Evolutionary conservation across 192 early-diverging fungal genomes (phyloP).

Genomic region (Dissophora globulifera): DNA sequence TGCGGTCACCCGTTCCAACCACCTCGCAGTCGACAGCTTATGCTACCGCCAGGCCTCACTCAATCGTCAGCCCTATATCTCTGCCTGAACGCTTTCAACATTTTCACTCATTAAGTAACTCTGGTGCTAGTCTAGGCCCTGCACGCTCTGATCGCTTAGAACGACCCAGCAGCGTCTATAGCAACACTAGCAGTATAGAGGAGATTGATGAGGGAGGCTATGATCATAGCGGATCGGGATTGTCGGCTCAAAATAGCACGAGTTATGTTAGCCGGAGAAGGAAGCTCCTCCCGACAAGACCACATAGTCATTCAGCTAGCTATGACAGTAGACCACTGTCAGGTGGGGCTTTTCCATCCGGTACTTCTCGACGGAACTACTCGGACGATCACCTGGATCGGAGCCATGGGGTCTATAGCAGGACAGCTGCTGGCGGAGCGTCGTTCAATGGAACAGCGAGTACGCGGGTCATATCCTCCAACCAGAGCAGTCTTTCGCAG

Average conservation of each 20-base stretch:
- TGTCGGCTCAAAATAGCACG: constrained; percentile 11
- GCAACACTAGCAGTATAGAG: constrained; percentile 44
- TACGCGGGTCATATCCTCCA: constrained; percentile 23
- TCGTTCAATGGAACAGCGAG: constrained; percentile 30
- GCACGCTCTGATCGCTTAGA: constrained; percentile 19
- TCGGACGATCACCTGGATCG: constrained; percentile 39
- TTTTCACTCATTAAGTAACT: constrained; percentile 24
- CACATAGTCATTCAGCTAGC: constrained; percentile 10
- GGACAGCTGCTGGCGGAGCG: constrained; percentile 5
- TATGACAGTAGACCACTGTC: constrained; percentile 17
- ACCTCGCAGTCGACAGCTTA: constrained; percentile 37
- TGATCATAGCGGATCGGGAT: constrained; percentile 29
- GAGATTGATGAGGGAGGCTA: constrained; percentile 41
- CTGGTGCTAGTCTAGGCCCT: constrained; percentile 7
- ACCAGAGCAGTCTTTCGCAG: constrained; percentile 32
- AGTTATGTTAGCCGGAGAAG: constrained; percentile 22
- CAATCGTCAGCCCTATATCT: constrained; percentile 25
- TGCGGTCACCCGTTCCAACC: constrained; percentile 41
- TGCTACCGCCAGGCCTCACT: constrained; percentile 30
- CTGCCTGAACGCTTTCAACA: constrained; percentile 49
- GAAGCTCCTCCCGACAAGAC: background rate
- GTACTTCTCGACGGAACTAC: constrained; percentile 2
- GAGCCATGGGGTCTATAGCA: constrained; percentile 9
- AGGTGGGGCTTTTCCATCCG: constrained; percentile 3
- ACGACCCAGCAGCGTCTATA: constrained; percentile 39